Conservation (phyloP, 352 stramenopile genomes). For the Saprolegnia parasitica region DNA sequence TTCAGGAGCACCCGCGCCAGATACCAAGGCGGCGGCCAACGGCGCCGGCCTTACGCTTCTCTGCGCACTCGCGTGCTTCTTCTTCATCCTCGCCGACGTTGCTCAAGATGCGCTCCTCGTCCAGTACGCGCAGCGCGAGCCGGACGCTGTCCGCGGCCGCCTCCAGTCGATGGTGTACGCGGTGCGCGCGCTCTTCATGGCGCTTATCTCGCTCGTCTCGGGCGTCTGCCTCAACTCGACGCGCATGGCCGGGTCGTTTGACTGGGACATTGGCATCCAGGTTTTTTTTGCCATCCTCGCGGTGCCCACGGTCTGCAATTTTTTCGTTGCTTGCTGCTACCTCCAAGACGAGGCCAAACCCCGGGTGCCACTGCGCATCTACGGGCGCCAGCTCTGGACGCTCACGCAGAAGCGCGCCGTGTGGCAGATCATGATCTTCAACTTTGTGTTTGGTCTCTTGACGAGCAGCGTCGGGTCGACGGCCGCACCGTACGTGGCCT, state of each 20-base stretch:
- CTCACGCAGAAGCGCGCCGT: conserved; percentile 23
- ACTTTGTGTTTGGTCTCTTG: conserved; percentile 33
- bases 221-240: conserved; percentile 41
- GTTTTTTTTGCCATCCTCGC: conserved; percentile 8
- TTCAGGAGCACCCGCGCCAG: neutral
- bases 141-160: conserved; percentile 32
- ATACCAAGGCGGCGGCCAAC: neutral
- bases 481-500: conserved; percentile 54
- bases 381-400: neutral
- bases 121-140: conserved; percentile 44
- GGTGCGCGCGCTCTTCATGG: conserved; percentile 40
- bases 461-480: conserved; percentile 23
- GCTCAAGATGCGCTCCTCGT: conserved; percentile 40
- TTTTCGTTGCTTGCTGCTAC: neutral
- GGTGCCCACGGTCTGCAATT: neutral
- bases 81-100: conserved; percentile 43
- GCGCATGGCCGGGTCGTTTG: neutral
- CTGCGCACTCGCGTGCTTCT: conserved; percentile 32
- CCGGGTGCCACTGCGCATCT: neutral
- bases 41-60: neutral
- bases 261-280: conserved; percentile 8
- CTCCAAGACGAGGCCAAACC: conserved; percentile 1
- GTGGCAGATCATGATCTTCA: conserved; percentile 27
- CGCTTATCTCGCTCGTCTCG: conserved; percentile 34
- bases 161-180: conserved; percentile 45